Evolutionary conservation across 225 moss, liverwort and hornwort species (phyloP).

Genomic region (Takakia lepidozioides): DNA sequence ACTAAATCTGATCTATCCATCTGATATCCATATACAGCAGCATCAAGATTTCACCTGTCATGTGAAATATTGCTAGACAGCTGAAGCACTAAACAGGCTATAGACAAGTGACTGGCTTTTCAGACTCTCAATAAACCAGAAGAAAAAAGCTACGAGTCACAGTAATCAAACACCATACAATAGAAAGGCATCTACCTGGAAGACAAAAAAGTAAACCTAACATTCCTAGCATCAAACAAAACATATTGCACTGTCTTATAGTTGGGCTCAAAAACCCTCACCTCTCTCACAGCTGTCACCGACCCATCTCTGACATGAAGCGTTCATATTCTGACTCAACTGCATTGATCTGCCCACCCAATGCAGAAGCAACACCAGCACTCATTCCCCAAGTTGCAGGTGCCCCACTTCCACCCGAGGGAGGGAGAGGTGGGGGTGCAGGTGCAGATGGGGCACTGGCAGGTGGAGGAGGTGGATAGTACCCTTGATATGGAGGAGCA

Average conservation of each 20-base stretch:
- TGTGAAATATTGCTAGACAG: no score
- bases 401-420: slow-evolving; percentile 48
- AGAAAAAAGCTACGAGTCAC: no score
- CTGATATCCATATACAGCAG: slow-evolving; percentile 59
- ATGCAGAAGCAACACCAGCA: slow-evolving; percentile 30
- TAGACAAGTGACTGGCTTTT: no score
- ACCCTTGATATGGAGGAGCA: slow-evolving; percentile 67
- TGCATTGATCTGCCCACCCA: slow-evolving; percentile 67
- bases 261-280: slow-evolving; percentile 11
- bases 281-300: slow-evolving; percentile 28
- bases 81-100: no score
- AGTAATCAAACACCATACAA: no score
- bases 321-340: slow-evolving; percentile 98
- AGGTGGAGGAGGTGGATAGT: slow-evolving; percentile 86
- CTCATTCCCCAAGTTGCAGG: slow-evolving; percentile 78
- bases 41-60: not conserved
- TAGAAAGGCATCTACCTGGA: no score
- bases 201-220: no score
- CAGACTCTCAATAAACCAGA: no score
- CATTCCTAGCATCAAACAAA: no score
- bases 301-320: slow-evolving; percentile 99
- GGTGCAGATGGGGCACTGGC: slow-evolving; percentile 76
- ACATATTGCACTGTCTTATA: no score
- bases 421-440: slow-evolving; percentile 67
- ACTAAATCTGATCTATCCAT: slow-evolving; percentile 4